Evolutionary conservation across 1,139 yeast genomes (phyloP).

Genomic region (Zygosaccharomyces pseudobailii): DNA sequence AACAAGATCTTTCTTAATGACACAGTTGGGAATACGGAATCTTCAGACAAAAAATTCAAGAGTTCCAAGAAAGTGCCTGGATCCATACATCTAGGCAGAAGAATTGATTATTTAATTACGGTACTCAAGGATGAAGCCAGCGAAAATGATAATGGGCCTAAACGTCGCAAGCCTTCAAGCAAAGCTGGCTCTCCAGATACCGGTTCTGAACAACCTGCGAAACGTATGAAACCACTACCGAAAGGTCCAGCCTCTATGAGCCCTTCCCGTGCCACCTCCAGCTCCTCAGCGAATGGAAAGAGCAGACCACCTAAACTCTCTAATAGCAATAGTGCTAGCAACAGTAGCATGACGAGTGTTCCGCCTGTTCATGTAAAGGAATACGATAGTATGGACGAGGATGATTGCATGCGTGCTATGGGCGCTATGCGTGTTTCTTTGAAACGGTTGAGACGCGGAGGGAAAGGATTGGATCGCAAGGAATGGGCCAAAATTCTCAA

Average conservation of each 20-base stretch:
- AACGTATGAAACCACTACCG: constrained; percentile 11
- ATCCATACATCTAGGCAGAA: constrained; percentile 87
- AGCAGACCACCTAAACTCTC: constrained; percentile 2
- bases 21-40: constrained; percentile 4
- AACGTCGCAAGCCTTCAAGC: constrained; percentile 9
- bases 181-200: constrained; percentile 14
- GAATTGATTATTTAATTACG: constrained; percentile 79
- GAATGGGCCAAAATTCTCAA: constrained; percentile 80
- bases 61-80: constrained; percentile 72
- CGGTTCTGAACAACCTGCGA: constrained; percentile 3
- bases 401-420: constrained; percentile 57
- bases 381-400: constrained; percentile 80
- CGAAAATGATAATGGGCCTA: constrained; percentile 5
- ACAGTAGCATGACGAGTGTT: background rate
- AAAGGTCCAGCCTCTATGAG: constrained; percentile 16
- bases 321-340: constrained; percentile 1
- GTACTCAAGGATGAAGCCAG: constrained; percentile 44
- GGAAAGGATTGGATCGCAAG: constrained; percentile 73
- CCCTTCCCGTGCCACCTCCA: constrained; percentile 1
- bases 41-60: constrained; percentile 24
- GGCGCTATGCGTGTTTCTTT: constrained; percentile 73
- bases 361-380: constrained; percentile 43
- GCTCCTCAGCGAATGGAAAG: constrained; percentile 5
- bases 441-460: constrained; percentile 70
- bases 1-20: constrained; percentile 70